A percentile compares a stretch with the other conserved stretches of the same genome.
phyloP scores from a whole-genome alignment of 805 yeast species.

The Starmerella vaccinii region DNA sequence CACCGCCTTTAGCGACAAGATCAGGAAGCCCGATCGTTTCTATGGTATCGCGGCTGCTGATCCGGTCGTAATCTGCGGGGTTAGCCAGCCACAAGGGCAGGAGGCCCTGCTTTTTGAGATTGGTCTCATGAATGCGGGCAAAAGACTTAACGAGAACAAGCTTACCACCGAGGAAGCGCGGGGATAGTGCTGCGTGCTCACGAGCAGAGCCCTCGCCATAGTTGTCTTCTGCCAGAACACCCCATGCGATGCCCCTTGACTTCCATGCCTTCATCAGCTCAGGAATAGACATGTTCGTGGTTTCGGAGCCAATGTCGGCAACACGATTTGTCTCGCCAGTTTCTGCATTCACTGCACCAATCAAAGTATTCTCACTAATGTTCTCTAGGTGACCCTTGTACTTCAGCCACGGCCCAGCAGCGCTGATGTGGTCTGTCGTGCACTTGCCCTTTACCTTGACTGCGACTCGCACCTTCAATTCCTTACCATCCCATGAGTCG shows the following conservation, averaged over 20 bases:
- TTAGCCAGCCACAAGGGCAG: conserved; percentile 86
- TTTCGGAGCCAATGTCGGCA: conserved; percentile 60
- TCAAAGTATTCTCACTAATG: conserved; percentile 86
- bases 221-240: conserved; percentile 93
- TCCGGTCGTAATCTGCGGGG: conserved; percentile 76
- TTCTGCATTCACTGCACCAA: conserved; percentile 94
- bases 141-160: conserved; percentile 85
- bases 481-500: conserved; percentile 75
- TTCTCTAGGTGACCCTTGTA: conserved; percentile 96
- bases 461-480: conserved; percentile 61
- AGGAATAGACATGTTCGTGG: conserved; percentile 71
- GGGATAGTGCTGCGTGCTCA: conserved; percentile 96
- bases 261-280: conserved; percentile 96
- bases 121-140: conserved; percentile 97
- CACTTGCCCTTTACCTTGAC: conserved; percentile 95
- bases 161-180: conserved; percentile 86
- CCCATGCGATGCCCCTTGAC: conserved; percentile 74
- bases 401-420: conserved; percentile 98
- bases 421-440: conserved; percentile 96
- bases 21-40: conserved; percentile 66
- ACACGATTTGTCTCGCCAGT: conserved; percentile 92
- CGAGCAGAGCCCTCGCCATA: conserved; percentile 99
- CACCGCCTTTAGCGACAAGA: conserved; percentile 68
- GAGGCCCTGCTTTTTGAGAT: conserved; percentile 96
- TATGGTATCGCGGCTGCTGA: conserved; percentile 66